phyloP scores from a whole-genome alignment of 768 basidiomycete species.

The Cystoderma amianthinum region DNA sequence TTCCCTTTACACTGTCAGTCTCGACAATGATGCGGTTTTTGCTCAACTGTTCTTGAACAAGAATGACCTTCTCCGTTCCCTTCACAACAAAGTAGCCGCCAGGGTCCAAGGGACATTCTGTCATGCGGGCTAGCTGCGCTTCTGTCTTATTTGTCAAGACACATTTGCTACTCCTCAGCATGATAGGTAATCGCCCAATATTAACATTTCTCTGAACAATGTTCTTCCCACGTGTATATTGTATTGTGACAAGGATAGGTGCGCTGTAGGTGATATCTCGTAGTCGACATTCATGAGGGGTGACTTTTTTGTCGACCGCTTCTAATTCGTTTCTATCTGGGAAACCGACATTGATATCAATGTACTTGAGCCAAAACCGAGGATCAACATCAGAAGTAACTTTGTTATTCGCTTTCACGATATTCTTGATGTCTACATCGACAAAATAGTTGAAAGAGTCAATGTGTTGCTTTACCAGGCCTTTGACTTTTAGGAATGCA shows the following conservation, averaged over 20 bases:
- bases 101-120: constrained; percentile 95
- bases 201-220: constrained; percentile 84
- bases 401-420: constrained; percentile 88
- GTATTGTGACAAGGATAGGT: constrained; percentile 88
- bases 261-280: constrained; percentile 94
- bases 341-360: constrained; percentile 88
- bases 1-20: constrained; percentile 81
- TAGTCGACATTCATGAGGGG: constrained; percentile 95
- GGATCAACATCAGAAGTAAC: constrained; percentile 97
- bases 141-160: constrained; percentile 74
- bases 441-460: constrained; percentile 99
- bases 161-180: constrained; percentile 95
- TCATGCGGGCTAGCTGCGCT: constrained; percentile 86
- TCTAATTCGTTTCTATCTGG: constrained; percentile 85
- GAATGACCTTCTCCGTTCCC: constrained; percentile 98
- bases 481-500: constrained; percentile 95
- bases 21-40: constrained; percentile 99
- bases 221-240: constrained; percentile 88
- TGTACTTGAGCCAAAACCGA: constrained; percentile 94
- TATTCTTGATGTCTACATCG: constrained; percentile 94
- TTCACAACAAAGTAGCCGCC: constrained; percentile 99
- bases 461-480: constrained; percentile 97
- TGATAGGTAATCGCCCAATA: constrained; percentile 91
- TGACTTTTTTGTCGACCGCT: constrained; percentile 74
- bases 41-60: constrained; percentile 97